Evolutionary conservation across 2,329 filamentous ascomycete species (phyloP).

Genomic region (Talaromyces rugulosus): DNA sequence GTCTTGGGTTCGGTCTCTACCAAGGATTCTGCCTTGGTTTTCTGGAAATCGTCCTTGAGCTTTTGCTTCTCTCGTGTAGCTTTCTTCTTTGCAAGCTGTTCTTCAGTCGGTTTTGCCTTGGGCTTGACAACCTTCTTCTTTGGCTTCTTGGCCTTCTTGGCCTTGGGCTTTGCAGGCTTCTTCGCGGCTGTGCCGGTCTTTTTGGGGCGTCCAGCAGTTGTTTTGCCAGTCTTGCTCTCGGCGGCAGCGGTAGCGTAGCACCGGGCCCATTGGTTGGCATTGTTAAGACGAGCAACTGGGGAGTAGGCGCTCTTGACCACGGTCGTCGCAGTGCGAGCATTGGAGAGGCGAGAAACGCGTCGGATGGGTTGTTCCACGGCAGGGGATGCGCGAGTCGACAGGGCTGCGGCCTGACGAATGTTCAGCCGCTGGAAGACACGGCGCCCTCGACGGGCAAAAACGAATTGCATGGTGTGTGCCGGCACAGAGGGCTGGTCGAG

Average conservation of each 20-base stretch:
- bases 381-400: constrained; percentile 23
- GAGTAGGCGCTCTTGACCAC: constrained; percentile 13
- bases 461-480: constrained; percentile 26
- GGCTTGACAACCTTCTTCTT: constrained; percentile 23
- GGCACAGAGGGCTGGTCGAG: neutral
- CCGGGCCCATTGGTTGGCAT: constrained; percentile 15
- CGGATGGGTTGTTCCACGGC: constrained; percentile 23
- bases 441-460: constrained; percentile 26
- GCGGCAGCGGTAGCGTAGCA: constrained; percentile 28
- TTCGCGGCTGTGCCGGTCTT: constrained; percentile 20
- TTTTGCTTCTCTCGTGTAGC: constrained; percentile 24
- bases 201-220: neutral
- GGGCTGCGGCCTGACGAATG: constrained; percentile 19
- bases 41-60: constrained; percentile 26
- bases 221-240: constrained; percentile 19
- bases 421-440: constrained; percentile 27
- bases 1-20: constrained; percentile 23
- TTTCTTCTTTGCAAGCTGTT: constrained; percentile 26
- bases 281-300: constrained; percentile 8
- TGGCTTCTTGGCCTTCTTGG: constrained; percentile 18
- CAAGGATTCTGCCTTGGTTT: constrained; percentile 31
- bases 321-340: constrained; percentile 14
- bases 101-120: constrained; percentile 22
- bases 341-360: constrained; percentile 21
- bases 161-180: constrained; percentile 11